A percentile compares a stretch with the other conserved stretches of the same genome.
Evolutionary conservation across 1,284 basidiomycete genomes (phyloP).

Genomic region (Sparassis latifolia): DNA sequence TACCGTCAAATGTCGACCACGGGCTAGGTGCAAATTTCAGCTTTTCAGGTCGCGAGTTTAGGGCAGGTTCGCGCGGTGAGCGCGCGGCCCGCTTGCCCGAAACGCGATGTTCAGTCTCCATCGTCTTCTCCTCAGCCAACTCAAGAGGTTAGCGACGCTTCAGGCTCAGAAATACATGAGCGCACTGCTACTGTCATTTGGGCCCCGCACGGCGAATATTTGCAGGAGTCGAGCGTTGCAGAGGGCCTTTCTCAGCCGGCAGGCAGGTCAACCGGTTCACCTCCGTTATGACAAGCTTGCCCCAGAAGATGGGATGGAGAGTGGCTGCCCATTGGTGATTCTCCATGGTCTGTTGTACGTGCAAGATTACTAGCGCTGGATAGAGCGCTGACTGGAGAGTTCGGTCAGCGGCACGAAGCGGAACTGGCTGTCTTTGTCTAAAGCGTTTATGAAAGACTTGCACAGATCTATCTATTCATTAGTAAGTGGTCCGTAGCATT

Average conservation of each 20-base stretch:
- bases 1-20: no score
- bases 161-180: no score
- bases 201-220: no score
- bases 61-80: neutral
- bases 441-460: conserved; percentile 53
- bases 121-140: no score
- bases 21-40: no score
- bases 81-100: no score
- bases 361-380: neutral
- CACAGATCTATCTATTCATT: conserved; percentile 65
- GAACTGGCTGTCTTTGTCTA: conserved; percentile 72
- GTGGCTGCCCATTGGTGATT: conserved; percentile 47
- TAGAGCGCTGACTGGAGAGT: neutral
- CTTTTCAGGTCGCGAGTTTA: neutral
- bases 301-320: conserved; percentile 33
- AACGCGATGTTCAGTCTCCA: no score
- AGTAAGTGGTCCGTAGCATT: conserved; percentile 32
- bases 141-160: no score
- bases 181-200: no score
- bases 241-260: no score
- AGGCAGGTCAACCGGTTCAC: conserved; percentile 24
- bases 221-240: no score
- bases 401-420: conserved; percentile 65
- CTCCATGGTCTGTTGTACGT: conserved; percentile 63
- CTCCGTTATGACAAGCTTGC: conserved; percentile 37